phyloP scores from a whole-genome alignment of 176 grass and related monocot genomes.

The Hordeum vulgare region DNA sequence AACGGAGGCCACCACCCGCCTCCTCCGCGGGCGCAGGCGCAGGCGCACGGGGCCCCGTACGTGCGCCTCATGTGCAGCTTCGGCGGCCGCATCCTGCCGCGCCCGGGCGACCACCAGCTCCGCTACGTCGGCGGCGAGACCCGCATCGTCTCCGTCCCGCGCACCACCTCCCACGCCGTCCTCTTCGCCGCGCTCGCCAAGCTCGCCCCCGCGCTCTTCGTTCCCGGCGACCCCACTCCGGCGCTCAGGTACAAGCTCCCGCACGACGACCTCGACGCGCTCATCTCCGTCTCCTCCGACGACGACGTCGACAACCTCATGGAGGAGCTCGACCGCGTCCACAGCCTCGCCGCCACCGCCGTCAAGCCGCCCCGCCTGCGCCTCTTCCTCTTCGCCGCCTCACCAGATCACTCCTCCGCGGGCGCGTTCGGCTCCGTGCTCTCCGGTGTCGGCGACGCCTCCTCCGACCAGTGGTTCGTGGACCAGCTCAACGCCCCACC shows the following conservation, averaged over 20 bases:
- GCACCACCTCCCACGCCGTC: slow-evolving; percentile 36
- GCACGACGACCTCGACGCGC: slow-evolving; percentile 73
- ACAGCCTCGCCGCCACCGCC: not conserved
- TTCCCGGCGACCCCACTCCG: not conserved
- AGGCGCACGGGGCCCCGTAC: slow-evolving; percentile 6
- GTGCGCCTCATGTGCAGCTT: slow-evolving; percentile 89
- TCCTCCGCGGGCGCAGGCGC: not conserved
- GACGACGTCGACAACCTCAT: slow-evolving; percentile 92
- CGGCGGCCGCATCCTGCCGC: slow-evolving; percentile 79
- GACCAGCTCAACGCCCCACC: slow-evolving; percentile 57
- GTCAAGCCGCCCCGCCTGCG: slow-evolving; percentile 48
- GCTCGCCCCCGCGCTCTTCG: slow-evolving; percentile 33
- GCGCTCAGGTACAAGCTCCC: slow-evolving; percentile 74
- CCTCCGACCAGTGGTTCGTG: slow-evolving; percentile 59
- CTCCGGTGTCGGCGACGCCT: slow-evolving; percentile 30
- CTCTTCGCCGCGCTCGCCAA: slow-evolving; percentile 49
- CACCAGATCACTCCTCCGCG: slow-evolving; percentile 1
- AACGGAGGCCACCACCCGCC: slow-evolving; percentile 5
- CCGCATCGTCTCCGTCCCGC: slow-evolving; percentile 79
- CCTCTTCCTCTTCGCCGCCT: slow-evolving; percentile 44
- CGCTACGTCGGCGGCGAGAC: slow-evolving; percentile 90
- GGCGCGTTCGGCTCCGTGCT: slow-evolving; percentile 45
- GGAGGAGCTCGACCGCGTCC: slow-evolving; percentile 70
- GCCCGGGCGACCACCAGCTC: slow-evolving; percentile 67
- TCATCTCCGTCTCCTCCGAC: slow-evolving; percentile 79